These are phyloP conservation scores for Musa troglodytarum DNA, from an alignment of 176 grass and related monocot species.

Conservation along the genomic window DNA sequence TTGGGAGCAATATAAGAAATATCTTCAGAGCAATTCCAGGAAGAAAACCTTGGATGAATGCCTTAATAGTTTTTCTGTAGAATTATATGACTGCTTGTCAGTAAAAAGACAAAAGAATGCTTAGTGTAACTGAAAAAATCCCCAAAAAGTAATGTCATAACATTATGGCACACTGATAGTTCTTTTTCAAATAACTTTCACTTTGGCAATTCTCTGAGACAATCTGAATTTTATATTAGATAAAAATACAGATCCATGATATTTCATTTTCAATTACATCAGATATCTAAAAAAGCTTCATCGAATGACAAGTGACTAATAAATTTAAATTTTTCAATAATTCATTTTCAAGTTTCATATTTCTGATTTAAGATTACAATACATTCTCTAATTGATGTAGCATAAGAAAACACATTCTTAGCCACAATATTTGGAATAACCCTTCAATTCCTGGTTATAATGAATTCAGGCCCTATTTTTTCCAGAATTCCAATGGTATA, in stretches of 20 bases:
- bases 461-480: too few species aligned
- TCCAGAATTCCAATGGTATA: too few species aligned
- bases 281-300: not conserved
- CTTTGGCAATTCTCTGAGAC: not conserved
- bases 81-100: not conserved
- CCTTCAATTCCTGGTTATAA: not conserved
- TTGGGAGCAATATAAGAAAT: conserved; percentile 24
- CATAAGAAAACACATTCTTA: not conserved
- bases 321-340: not conserved
- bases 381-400: not conserved
- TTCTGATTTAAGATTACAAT: not conserved
- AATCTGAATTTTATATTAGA: not conserved
- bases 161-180: too few species aligned
- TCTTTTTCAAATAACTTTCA: not conserved
- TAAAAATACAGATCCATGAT: not conserved
- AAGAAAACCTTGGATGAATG: conserved; percentile 21
- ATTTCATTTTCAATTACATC: not conserved
- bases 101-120: not conserved
- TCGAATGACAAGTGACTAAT: not conserved
- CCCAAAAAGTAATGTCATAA: not conserved
- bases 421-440: not conserved
- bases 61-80: conserved; percentile 1
- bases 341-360: not conserved
- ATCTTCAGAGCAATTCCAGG: conserved; percentile 19
- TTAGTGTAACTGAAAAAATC: not conserved